phyloP scores from a whole-genome alignment of 306 rosid species.

The Morella rubra region DNA sequence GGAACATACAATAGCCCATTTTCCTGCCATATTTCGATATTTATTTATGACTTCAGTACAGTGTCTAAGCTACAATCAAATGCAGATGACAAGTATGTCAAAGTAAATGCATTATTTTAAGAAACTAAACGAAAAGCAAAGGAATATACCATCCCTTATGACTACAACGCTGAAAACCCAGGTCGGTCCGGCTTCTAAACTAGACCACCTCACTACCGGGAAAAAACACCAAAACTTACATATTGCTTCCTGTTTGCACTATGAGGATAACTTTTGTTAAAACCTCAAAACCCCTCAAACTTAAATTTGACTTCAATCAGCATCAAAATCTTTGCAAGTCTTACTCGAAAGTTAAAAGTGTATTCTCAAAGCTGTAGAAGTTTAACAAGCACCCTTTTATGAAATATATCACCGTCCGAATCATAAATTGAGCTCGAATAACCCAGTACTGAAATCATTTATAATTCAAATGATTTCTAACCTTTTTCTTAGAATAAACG shows the following conservation, averaged over 20 bases:
- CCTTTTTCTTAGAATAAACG: not conserved
- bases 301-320: not conserved
- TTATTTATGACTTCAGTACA: slow-evolving; percentile 16
- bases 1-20: slow-evolving; percentile 85
- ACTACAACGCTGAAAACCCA: not conserved
- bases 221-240: not conserved
- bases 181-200: not conserved
- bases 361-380: not conserved
- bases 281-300: not conserved
- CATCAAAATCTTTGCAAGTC: not conserved
- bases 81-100: not conserved
- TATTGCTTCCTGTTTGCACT: not conserved
- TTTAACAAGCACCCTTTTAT: not conserved
- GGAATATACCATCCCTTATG: not conserved
- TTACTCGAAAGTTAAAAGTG: not conserved
- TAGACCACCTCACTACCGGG: not conserved
- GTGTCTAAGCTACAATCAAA: not conserved
- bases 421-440: slow-evolving; percentile 1
- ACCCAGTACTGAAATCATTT: not conserved
- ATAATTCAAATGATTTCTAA: not conserved
- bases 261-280: not conserved
- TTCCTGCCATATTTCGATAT: slow-evolving; percentile 49
- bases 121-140: not conserved
- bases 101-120: not conserved
- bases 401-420: not conserved